Evolutionary conservation across 768 basidiomycete genomes (phyloP), one percentile per base, ranked within the genome.

Genomic region (Megacollybia marginata): DNA sequence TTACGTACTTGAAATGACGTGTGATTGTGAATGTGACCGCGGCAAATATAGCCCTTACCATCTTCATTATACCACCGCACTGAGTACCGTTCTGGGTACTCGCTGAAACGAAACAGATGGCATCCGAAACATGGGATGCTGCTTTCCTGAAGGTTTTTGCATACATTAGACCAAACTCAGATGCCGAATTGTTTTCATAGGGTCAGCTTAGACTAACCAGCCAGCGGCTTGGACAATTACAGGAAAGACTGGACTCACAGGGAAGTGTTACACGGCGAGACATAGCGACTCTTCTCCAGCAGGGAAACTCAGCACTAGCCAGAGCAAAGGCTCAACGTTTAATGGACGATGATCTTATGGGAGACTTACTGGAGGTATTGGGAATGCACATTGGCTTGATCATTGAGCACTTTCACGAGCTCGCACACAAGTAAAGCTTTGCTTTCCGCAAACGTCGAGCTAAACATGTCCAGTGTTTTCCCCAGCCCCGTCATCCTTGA

Each of bases 321-420:
- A 78, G 86, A 44, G 73, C 77, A n/a, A 88, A 87, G 66, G 83
- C 83, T 1, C 82, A 83, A 60, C 80, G 75, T 57, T 61, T 85
- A 44, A 74, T 85, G 20, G 69, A 75, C 36, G 83, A 86, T 44
- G 85, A 88, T 57, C 66, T 70, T 9, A 68, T 74, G 52, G 76
- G 73, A 9, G 81, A 85, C 57, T 56, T 87, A n/a, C 57, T 87
- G 52, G 83, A 82, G 62, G 70, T 73, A 23, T 50, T 89, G 52
- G 85, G 81, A 62, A 80, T 80, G 75, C 71, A 84, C 55, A 66
- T 87, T 32, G 80, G 82, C n/a, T 67, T 76, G 18, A 56, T 88
- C 16, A 61, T 83, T 23, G 78, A 80, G 52, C 77, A 76, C 59
- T 72, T 80, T 51, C 63, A 65, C 44, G 83, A 85, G 59, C 55